A percentile compares a stretch with the other conserved stretches of the same genome.
These are phyloP conservation scores for Eucommia ulmoides DNA, from an alignment of 257 asterid genomes.

Conservation along the genomic window DNA sequence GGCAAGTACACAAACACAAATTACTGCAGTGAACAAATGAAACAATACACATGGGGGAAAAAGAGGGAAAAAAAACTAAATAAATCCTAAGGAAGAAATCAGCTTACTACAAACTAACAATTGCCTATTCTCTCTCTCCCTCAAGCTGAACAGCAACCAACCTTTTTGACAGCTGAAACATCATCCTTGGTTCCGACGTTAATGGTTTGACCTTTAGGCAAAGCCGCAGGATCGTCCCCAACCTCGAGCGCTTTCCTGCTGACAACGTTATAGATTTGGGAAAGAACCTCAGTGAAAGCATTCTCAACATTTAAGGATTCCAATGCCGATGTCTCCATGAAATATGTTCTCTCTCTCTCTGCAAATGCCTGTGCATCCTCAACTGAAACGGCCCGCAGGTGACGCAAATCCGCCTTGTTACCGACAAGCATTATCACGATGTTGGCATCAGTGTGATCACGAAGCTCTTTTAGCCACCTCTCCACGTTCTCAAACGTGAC, in stretches of 20 bases:
- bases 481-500: slow-evolving; percentile 22
- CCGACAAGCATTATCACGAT: slow-evolving; percentile 23
- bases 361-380: slow-evolving; percentile 21
- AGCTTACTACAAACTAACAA: background rate
- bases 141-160: slow-evolving; percentile 18
- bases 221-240: slow-evolving; percentile 17
- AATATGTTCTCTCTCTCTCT: slow-evolving; percentile 18
- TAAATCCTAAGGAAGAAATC: background rate
- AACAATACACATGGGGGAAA: slow-evolving; percentile 7
- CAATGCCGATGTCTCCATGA: slow-evolving; percentile 23
- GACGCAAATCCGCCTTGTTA: slow-evolving; percentile 24
- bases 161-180: slow-evolving; percentile 18
- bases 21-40: background rate
- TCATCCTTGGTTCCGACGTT: slow-evolving; percentile 18
- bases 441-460: slow-evolving; percentile 22
- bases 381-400: slow-evolving; percentile 20
- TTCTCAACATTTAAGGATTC: slow-evolving; percentile 20
- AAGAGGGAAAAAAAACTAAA: slow-evolving; percentile 1
- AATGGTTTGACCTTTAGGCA: slow-evolving; percentile 23
- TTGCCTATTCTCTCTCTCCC: background rate
- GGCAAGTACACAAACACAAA: too few species aligned
- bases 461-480: slow-evolving; percentile 22
- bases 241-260: slow-evolving; percentile 20
- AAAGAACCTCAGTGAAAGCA: slow-evolving; percentile 20
- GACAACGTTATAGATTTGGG: slow-evolving; percentile 19